A percentile compares a stretch with the other conserved stretches of the same genome.
Evolutionary conservation across 176 grass and related monocot genomes (phyloP).

Genomic region (Calamus simplicifolius): DNA sequence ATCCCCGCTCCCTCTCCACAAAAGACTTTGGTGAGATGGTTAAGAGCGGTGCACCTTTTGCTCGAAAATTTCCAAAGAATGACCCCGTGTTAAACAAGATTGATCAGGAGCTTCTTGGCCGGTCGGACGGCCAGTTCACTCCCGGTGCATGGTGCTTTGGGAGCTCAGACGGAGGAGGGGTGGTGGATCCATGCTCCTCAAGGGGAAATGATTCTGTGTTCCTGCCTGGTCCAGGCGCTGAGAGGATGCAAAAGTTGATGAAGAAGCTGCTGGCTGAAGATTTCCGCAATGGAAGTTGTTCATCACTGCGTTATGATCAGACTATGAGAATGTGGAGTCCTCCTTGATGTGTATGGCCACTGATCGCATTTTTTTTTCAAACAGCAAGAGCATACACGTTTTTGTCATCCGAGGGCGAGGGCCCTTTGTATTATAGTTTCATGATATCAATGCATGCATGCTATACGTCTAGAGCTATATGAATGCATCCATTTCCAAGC

Average conservation of each 20-base stretch:
- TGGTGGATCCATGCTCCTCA: conserved; percentile 45
- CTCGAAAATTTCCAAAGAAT: conserved; percentile 74
- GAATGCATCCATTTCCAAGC: too few species aligned
- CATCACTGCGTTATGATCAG: conserved; percentile 57
- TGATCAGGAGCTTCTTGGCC: conserved; percentile 57
- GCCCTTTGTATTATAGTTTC: too few species aligned
- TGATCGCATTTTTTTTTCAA: too few species aligned
- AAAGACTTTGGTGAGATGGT: conserved; percentile 75
- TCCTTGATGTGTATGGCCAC: conserved; percentile 2
- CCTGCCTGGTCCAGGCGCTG: conserved; percentile 49
- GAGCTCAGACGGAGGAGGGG: conserved; percentile 35
- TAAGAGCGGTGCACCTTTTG: conserved; percentile 68
- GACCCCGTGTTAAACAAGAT: conserved; percentile 79
- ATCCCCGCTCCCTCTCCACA: conserved; percentile 58
- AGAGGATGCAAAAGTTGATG: conserved; percentile 60
- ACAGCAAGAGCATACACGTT: too few species aligned
- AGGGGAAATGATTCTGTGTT: conserved; percentile 52
- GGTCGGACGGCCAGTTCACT: conserved; percentile 52
- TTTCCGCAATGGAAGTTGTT: conserved; percentile 75
- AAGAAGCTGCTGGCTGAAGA: conserved; percentile 52
- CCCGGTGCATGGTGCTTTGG: conserved; percentile 75
- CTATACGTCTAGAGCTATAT: too few species aligned
- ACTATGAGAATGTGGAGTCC: conserved; percentile 70
- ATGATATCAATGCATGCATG: too few species aligned
- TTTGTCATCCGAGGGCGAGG: too few species aligned